Conservation (phyloP, 2,329 filamentous ascomycete species). For the Paracamarosporium sp. region DNA sequence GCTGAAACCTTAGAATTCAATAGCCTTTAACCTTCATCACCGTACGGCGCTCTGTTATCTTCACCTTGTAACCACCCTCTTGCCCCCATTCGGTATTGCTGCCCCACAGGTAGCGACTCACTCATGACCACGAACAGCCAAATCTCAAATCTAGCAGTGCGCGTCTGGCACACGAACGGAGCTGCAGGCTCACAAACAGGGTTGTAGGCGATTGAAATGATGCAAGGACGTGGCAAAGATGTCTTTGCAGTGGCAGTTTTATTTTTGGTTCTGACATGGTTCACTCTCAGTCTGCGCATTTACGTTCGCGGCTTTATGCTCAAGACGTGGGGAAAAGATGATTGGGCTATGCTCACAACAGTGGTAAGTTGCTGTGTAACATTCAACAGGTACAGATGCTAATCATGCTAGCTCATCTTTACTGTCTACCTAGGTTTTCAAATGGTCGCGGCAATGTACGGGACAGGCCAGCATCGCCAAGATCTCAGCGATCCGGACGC, state of each 20-base stretch:
- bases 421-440: constrained; percentile 50
- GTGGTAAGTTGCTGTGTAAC: constrained; percentile 25
- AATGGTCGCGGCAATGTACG: constrained; percentile 47
- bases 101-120: not conserved
- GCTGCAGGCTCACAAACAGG: not conserved
- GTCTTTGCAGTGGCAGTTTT: constrained; percentile 39
- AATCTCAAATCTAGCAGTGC: not conserved
- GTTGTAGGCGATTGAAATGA: constrained; percentile 1
- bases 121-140: not conserved
- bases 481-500: constrained; percentile 40
- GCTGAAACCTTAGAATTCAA: not conserved
- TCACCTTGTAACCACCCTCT: not conserved
- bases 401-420: constrained; percentile 38
- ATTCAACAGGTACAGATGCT: not conserved
- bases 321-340: constrained; percentile 49
- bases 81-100: not conserved
- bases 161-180: not conserved
- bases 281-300: constrained; percentile 45
- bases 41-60: not conserved
- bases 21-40: not conserved
- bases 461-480: constrained; percentile 46
- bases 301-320: constrained; percentile 47
- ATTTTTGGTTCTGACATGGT: constrained; percentile 49
- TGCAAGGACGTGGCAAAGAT: constrained; percentile 28
- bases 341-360: constrained; percentile 50